Evolutionary conservation across 805 yeast species (phyloP).

Genomic region (Kodamaea leandrae): DNA sequence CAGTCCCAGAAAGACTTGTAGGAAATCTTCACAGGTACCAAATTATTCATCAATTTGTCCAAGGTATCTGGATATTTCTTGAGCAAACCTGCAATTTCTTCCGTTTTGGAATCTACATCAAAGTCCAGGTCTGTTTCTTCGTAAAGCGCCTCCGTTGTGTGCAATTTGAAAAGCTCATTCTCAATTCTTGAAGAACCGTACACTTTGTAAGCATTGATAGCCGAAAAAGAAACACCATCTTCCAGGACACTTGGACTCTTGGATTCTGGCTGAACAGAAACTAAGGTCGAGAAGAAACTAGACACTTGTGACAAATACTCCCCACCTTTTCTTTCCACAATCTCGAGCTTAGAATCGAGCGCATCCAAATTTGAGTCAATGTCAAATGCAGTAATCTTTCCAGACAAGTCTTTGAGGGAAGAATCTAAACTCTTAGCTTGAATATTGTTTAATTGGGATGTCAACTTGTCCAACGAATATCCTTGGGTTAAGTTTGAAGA

Average conservation of each 20-base stretch:
- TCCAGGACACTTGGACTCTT: constrained; percentile 13
- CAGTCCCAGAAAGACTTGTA: constrained; percentile 72
- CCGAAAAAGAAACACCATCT: constrained; percentile 21
- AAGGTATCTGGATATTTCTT: constrained; percentile 48
- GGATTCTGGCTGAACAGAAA: constrained; percentile 21
- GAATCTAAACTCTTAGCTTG: not conserved
- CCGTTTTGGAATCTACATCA: constrained; percentile 46
- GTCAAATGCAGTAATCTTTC: constrained; percentile 3
- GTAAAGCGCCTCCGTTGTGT: constrained; percentile 28
- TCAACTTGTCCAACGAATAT: constrained; percentile 9
- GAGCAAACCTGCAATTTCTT: constrained; percentile 49
- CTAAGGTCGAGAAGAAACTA: constrained; percentile 50
- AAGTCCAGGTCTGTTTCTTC: constrained; percentile 29
- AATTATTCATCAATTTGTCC: constrained; percentile 49
- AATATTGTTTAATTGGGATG: constrained; percentile 5
- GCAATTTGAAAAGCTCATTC: constrained; percentile 38
- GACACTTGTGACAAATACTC: constrained; percentile 51
- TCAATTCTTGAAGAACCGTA: constrained; percentile 42
- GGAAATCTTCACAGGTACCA: constrained; percentile 64
- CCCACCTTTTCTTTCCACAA: constrained; percentile 68
- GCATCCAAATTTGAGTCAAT: constrained; percentile 39
- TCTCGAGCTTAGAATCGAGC: constrained; percentile 68
- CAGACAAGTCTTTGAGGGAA: constrained; percentile 2
- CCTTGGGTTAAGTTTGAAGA: constrained; percentile 6
- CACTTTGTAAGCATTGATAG: constrained; percentile 16